phyloP scores from a whole-genome alignment of 495 filamentous ascomycete species.

The Podospora bellae-mahoneyi region DNA sequence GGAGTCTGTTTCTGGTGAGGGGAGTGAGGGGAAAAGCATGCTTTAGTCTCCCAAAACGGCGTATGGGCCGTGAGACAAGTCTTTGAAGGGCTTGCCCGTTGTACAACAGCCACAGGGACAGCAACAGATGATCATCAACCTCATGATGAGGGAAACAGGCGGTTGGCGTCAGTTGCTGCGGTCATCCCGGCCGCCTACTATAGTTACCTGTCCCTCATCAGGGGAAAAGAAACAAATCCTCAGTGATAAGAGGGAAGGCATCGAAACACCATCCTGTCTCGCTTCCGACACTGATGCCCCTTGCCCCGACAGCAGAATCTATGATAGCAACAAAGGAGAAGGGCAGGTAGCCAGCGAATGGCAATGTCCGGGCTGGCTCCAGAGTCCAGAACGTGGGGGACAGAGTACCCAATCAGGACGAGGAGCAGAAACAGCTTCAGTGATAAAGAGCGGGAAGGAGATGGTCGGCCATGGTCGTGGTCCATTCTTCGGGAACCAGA shows the following conservation, averaged over 20 bases:
- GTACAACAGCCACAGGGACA: background rate
- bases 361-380: background rate
- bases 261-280: background rate
- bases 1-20: background rate
- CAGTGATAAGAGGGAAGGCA: background rate
- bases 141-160: slow-evolving; percentile 8
- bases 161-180: slow-evolving; percentile 27
- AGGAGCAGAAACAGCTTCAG: background rate
- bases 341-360: background rate
- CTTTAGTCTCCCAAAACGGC: slow-evolving; percentile 8
- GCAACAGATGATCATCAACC: background rate
- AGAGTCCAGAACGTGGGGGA: slow-evolving; percentile 3
- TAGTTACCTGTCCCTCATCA: slow-evolving; percentile 8
- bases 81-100: slow-evolving; percentile 2
- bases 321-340: background rate
- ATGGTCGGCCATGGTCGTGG: background rate
- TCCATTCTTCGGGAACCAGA: background rate
- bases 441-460: background rate
- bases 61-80: slow-evolving; percentile 5
- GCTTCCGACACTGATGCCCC: background rate
- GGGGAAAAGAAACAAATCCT: slow-evolving; percentile 14
- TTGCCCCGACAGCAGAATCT: background rate
- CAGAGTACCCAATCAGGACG: background rate
- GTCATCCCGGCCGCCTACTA: slow-evolving; percentile 16
- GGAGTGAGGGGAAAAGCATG: slow-evolving; percentile 2